Evolutionary conservation across 352 stramenopile genomes (phyloP).

Genomic region (Pythium inflatum): DNA sequence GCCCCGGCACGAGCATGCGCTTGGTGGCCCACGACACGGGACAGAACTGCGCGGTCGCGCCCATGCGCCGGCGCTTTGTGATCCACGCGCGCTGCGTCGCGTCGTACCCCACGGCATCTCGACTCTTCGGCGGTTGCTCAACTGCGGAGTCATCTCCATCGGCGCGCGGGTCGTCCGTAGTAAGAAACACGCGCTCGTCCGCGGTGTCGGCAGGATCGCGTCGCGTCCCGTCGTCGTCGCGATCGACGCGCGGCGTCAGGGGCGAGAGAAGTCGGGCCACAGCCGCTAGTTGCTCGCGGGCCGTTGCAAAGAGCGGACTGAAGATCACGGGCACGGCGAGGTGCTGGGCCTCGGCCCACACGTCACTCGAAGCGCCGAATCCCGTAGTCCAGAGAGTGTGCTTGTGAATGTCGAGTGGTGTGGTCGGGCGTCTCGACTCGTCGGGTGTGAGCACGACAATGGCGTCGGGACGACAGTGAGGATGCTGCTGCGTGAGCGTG

Average conservation of each 20-base stretch:
- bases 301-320: background rate
- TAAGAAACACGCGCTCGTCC: constrained; percentile 18
- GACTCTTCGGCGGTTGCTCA: no score
- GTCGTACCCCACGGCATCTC: constrained; percentile 6
- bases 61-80: constrained; percentile 28
- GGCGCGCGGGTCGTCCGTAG: constrained; percentile 18
- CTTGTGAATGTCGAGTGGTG: constrained; percentile 20
- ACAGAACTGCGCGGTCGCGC: constrained; percentile 65
- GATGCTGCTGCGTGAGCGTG: constrained; percentile 45
- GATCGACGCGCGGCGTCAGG: constrained; percentile 49
- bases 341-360: constrained; percentile 9
- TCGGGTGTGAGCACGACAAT: constrained; percentile 49
- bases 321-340: background rate
- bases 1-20: constrained; percentile 47
- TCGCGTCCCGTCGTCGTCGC: constrained; percentile 44
- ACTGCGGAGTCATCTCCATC: no score
- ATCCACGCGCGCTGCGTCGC: constrained; percentile 1
- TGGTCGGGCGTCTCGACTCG: background rate
- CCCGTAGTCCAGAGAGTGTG: no score
- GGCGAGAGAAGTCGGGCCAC: constrained; percentile 18
- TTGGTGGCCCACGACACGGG: constrained; percentile 59
- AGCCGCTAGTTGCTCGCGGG: constrained; percentile 11
- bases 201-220: constrained; percentile 33
- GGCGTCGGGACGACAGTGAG: constrained; percentile 51
- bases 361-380: no score